Evolutionary conservation across 1,284 basidiomycete genomes (phyloP), one percentile per base, ranked within the genome.

Genomic region (Sporisorium scitamineum): DNA sequence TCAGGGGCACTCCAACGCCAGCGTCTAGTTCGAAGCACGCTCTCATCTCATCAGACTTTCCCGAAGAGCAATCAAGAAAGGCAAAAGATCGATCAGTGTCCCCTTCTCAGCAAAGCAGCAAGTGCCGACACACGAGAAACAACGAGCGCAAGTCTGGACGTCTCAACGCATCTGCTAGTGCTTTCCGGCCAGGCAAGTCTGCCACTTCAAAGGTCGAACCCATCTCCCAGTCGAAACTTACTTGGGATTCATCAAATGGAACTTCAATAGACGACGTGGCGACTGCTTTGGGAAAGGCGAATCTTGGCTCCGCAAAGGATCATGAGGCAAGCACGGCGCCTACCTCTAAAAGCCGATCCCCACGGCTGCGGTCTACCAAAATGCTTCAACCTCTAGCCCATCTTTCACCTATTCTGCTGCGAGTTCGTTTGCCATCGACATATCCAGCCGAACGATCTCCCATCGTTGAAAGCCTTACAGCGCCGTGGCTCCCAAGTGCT

Each of bases 401-500:
- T 24, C 60, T 78, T 7, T 54, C 76, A 14, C 76, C 72, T 9
- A 45, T 78, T 13, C 39, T 52, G 2, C 20, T 78, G 44, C 52
- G 57, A 16, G 60, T 76, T 2, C 47, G 56, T 2, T 63, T 78
- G 6, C 72, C 76, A 5, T 37, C 59, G 4, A 47, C 14, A 10
- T 78, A 78, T 39, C 76, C 72, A 18, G 48, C 67, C 0, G 53
- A 65, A 6, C 22, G 55, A 13, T 16, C 65, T 22, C 76, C 76
- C 9, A 45, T 50, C 7, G 26, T 78, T 24, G 55, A 70, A 37
- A 27, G 16, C 8, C 56, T 78, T 20, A 16, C 64, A 26, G 72
- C 76, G 5, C 59, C 60, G 5, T 78, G 76, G 76, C 59, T 78
- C 14, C 39, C 52, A 24, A n/a, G 20, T 8, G n/a, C 8, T 5